Evolutionary conservation across 495 filamentous ascomycete species (phyloP), one percentile per base, ranked within the genome.

Genomic region (Hypomontagnella monticulosa): DNA sequence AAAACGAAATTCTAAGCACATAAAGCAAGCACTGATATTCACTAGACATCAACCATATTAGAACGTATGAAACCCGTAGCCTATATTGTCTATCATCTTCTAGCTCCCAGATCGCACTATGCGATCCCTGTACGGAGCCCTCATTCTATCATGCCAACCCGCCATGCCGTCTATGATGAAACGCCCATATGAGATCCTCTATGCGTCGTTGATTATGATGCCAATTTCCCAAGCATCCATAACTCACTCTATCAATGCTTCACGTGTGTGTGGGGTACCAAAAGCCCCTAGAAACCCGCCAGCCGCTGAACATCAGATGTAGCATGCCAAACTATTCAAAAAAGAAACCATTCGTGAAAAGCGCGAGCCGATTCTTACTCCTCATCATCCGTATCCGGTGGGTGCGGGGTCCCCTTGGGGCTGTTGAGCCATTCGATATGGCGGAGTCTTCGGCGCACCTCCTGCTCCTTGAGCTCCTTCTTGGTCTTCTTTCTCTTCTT

Each of bases 401-500:
- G 89, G 73, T 90, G 87, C 14, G 91, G 91, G 4, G 91, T 95
- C 6, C 91, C 90, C 83, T 90, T 88, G 68, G 87, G 84, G 66
- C 81, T 86, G 73, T 89, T 93, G 61, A 90, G 79, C 93, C 96
- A 99, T 77, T 98, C 94, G 64, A 99, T 93, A 76, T 98, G 92
- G 74, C 95, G 90, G 78, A 99, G 80, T 73, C 94, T 83, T 57
- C 94, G 85, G 63, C 95, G 84, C 23, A 89, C 89, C 76, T 99
- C 96, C 2, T 90, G 83, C 67, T 99, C 95, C 84, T 99, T 99
- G 71, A 92, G 62, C 79, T 99, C 93, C 76, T 90, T 91, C 79
- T 94, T 89, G 48, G 95, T 99, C 86, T 96, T 83, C 91, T 99
- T 99, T 88, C 94, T 97, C 90, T 97, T 97, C 84, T 93, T 93